Percentiles rank a stretch among this genome's conserved stretches.
phyloP scores from a whole-genome alignment of 352 stramenopile species.

The Phytophthora brassicae region DNA sequence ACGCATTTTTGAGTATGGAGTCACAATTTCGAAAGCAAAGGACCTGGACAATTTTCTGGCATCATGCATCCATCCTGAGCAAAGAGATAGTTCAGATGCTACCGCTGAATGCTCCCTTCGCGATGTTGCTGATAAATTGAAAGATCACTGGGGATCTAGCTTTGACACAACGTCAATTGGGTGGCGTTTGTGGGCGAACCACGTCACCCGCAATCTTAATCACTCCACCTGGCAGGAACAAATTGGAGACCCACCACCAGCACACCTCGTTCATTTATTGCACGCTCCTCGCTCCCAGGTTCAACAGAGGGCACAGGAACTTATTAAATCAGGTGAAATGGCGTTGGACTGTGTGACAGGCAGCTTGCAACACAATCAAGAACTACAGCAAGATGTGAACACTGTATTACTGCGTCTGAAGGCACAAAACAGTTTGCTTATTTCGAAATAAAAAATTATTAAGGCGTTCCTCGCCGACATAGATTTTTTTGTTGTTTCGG shows the following conservation, averaged over 20 bases:
- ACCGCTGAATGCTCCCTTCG: conserved; percentile 11
- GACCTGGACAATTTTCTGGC: conserved; percentile 4
- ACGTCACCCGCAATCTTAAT: conserved; percentile 12
- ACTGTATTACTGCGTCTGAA: conserved; percentile 6
- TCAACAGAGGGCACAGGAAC: background rate
- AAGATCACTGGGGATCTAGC: conserved; percentile 8
- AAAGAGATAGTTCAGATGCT: conserved; percentile 18
- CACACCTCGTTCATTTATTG: conserved; percentile 6
- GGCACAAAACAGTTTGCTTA: background rate
- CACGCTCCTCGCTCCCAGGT: background rate
- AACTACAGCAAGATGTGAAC: background rate
- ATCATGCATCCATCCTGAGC: conserved; percentile 6
- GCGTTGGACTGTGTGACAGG: conserved; percentile 11
- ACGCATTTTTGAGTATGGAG: conserved; percentile 15
- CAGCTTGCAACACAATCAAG: conserved; percentile 1
- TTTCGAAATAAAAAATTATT: background rate
- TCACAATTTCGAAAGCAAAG: background rate
- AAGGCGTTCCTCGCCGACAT: conserved; percentile 12
- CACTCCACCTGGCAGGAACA: conserved; percentile 8
- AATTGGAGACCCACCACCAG: conserved; percentile 9
- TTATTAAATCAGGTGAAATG: conserved; percentile 3
- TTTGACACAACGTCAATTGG: conserved; percentile 4
- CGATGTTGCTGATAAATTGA: conserved; percentile 3
- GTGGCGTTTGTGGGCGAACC: conserved; percentile 24
- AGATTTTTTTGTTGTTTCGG: background rate